Percentiles rank a stretch among this genome's conserved stretches.
Evolutionary conservation across 805 yeast species (phyloP).

Genomic region (Ogataea glucozyma): DNA sequence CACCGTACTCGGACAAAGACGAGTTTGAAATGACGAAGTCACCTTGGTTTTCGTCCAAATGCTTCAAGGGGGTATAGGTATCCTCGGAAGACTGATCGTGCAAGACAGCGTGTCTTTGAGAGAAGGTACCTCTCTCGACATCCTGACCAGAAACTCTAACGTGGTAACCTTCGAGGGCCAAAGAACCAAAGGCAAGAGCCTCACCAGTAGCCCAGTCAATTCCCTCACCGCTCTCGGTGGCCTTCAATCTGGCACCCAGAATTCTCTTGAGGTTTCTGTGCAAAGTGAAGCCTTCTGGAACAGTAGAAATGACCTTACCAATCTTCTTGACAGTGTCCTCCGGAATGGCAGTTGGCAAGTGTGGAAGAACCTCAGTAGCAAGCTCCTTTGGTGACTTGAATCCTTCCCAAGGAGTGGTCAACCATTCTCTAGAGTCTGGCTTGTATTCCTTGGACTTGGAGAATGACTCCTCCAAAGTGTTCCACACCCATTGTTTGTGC

Average conservation of each 20-base stretch:
- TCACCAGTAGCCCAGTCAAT: slow-evolving; percentile 99
- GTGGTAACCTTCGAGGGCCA: slow-evolving; percentile 90
- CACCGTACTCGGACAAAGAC: slow-evolving; percentile 97
- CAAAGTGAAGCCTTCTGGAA: slow-evolving; percentile 85
- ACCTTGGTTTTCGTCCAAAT: slow-evolving; percentile 78
- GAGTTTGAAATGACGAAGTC: slow-evolving; percentile 90
- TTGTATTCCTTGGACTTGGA: slow-evolving; percentile 83
- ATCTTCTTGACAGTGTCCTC: slow-evolving; percentile 70
- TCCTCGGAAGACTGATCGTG: slow-evolving; percentile 91
- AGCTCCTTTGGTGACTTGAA: slow-evolving; percentile 97
- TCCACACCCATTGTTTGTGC: slow-evolving; percentile 99
- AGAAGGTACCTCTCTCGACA: slow-evolving; percentile 99
- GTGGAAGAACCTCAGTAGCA: slow-evolving; percentile 93
- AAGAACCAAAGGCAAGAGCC: slow-evolving; percentile 95
- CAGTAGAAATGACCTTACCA: slow-evolving; percentile 75
- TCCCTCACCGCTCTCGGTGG: slow-evolving; percentile 82
- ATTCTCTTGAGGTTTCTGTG: slow-evolving; percentile 97
- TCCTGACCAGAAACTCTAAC: slow-evolving; percentile 99
- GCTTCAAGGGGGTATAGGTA: slow-evolving; percentile 82
- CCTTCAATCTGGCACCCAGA: slow-evolving; percentile 80
- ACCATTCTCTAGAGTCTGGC: slow-evolving; percentile 95
- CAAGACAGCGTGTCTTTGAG: slow-evolving; percentile 98
- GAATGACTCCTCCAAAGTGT: slow-evolving; percentile 86
- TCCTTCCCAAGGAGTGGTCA: slow-evolving; percentile 98
- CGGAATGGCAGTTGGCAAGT: slow-evolving; percentile 89